Evolutionary conservation across 495 filamentous ascomycete species (phyloP).

Genomic region (Pyrenula aspistea): DNA sequence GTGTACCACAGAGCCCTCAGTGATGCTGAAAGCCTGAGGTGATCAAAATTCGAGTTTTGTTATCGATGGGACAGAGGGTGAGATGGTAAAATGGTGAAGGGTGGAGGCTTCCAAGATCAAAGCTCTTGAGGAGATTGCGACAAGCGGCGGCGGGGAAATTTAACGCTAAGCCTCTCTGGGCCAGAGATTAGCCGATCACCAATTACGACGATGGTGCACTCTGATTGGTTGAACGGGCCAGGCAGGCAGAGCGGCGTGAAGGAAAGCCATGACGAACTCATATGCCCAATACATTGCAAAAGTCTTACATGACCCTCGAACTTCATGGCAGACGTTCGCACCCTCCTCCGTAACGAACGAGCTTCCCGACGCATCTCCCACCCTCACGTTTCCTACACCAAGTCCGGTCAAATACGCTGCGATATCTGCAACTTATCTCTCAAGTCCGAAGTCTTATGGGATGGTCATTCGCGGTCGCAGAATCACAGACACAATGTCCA

Average conservation of each 20-base stretch:
- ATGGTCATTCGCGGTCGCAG: constrained; percentile 37
- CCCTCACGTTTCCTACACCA: constrained; percentile 48
- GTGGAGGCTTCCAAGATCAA: background rate
- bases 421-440: constrained; percentile 43
- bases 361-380: constrained; percentile 61
- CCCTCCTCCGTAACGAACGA: constrained; percentile 72
- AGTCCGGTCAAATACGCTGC: constrained; percentile 47
- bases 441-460: constrained; percentile 51
- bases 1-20: background rate
- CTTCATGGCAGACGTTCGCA: constrained; percentile 72
- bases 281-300: background rate
- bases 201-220: too few species aligned
- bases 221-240: too few species aligned
- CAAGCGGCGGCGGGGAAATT: background rate
- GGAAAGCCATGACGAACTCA: too few species aligned
- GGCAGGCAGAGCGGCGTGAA: too few species aligned
- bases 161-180: background rate
- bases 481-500: constrained; percentile 26
- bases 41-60: too few species aligned
- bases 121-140: background rate
- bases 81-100: too few species aligned
- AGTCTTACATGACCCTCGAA: background rate
- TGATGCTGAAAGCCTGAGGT: background rate
- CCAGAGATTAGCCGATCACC: too few species aligned
- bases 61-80: too few species aligned